Evolutionary conservation across 2,329 filamentous ascomycete genomes (phyloP), one percentile per base, ranked within the genome.

Genomic region (Aureobasidium leucospermi): DNA sequence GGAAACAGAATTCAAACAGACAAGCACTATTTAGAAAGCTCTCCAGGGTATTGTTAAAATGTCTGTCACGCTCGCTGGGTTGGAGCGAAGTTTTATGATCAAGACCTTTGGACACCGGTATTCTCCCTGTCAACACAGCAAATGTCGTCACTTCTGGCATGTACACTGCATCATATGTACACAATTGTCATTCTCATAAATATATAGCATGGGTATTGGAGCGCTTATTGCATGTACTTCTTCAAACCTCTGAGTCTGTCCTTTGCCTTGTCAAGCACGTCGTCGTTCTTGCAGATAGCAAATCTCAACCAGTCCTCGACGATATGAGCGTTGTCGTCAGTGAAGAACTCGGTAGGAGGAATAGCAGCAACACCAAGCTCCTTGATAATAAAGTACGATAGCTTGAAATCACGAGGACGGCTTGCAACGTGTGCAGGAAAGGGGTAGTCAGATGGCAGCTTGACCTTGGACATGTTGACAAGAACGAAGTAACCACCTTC

Each of bases 401-500:
- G 82, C 79, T 96, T 90, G 77, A 97, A 99, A 73, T 99, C 94
- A 32, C 94, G 81, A 28, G 94, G 90, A 1, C 94, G 84, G 68
- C 81, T 85, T 13, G 88, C 89, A 38, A 99, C 93, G 70, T 96
- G 90, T 1, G 86, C 80, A 31, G 94, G 94, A 79, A 97, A 97
- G 0, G 87, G 83, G 73, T 97, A 99, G 70, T 86, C 85, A 4
- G 81, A 81, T 0, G 94, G 94, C 5, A 99, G 72, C 71, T 88
- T 85, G 60, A 99, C 90, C 71, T 93, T 92, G 60, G 84, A 80
- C 80, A 97, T 86, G 77, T 99, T 99, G 64, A 90, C 94, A 57
- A 99, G 84, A 41, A 99, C 90, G 70, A 99, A 99, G 78, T 99
- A 99, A 19, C 94, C 94, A 57, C 94, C 94, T 73, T 99, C 92